Conservation (phyloP, 1,284 basidiomycete species). For the Pseudozyma pruni region DNA sequence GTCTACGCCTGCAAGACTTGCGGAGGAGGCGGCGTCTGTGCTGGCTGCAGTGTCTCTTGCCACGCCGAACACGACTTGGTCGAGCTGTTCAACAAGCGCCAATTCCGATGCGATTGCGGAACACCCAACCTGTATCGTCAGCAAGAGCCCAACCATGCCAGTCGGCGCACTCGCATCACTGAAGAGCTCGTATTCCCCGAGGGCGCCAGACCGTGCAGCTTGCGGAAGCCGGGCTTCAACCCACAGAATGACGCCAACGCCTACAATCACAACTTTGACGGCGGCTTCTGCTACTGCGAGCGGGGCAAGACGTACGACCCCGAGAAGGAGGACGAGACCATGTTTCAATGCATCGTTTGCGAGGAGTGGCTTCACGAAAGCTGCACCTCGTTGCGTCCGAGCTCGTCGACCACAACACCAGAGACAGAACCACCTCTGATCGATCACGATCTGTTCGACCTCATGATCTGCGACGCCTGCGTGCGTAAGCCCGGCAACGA, state of each 20-base stretch:
- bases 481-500: slow-evolving; percentile 44
- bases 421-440: slow-evolving; percentile 47
- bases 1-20: slow-evolving; percentile 67
- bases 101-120: slow-evolving; percentile 67
- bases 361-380: slow-evolving; percentile 69
- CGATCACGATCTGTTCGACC: slow-evolving; percentile 59
- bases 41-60: slow-evolving; percentile 68
- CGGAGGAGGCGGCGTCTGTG: slow-evolving; percentile 68
- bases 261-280: slow-evolving; percentile 68
- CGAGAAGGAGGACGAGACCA: slow-evolving; percentile 68
- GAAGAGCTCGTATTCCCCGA: slow-evolving; percentile 39
- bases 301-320: slow-evolving; percentile 68
- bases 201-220: slow-evolving; percentile 43
- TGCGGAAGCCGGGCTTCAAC: slow-evolving; percentile 54
- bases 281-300: slow-evolving; percentile 69
- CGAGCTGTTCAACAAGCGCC: slow-evolving; percentile 66
- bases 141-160: slow-evolving; percentile 25
- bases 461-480: slow-evolving; percentile 63
- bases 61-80: slow-evolving; percentile 68
- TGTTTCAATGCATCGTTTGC: slow-evolving; percentile 69
- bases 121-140: slow-evolving; percentile 54
- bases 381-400: slow-evolving; percentile 57
- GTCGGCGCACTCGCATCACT: slow-evolving; percentile 7
- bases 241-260: slow-evolving; percentile 59
- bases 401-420: not conserved